Evolutionary conservation across 176 grass and related monocot species (phyloP).

Genomic region (Eleusine indica): DNA sequence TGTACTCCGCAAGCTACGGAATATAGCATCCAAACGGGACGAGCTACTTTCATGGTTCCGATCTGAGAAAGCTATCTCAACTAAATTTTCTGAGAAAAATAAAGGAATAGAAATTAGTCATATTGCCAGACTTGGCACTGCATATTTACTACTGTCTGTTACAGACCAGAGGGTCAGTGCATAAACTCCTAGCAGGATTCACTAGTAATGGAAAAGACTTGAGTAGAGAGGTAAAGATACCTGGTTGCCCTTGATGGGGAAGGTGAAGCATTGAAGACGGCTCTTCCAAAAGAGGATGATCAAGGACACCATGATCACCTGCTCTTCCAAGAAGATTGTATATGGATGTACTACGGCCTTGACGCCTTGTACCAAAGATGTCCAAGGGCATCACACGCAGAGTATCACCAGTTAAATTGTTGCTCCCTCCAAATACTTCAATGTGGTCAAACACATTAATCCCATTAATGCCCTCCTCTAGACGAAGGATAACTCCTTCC

Average conservation of each 20-base stretch:
- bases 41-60: slow-evolving; percentile 88
- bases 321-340: slow-evolving; percentile 94
- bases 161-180: slow-evolving; percentile 1
- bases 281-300: slow-evolving; percentile 93
- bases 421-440: slow-evolving; percentile 82
- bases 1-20: slow-evolving; percentile 80
- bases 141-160: slow-evolving; percentile 8
- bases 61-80: slow-evolving; percentile 92
- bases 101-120: slow-evolving; percentile 23
- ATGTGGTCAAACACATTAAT: slow-evolving; percentile 99
- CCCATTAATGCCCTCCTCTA: slow-evolving; percentile 97
- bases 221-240: slow-evolving; percentile 33
- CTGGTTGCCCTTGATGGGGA: slow-evolving; percentile 80
- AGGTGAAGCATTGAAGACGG: slow-evolving; percentile 68
- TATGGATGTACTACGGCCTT: slow-evolving; percentile 93
- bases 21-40: slow-evolving; percentile 92
- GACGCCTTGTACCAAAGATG: slow-evolving; percentile 93
- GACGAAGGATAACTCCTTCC: slow-evolving; percentile 87
- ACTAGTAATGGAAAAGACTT: slow-evolving; percentile 6
- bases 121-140: slow-evolving; percentile 12
- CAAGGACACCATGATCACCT: slow-evolving; percentile 70
- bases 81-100: slow-evolving; percentile 65
- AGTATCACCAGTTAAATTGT: slow-evolving; percentile 74
- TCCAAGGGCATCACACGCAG: slow-evolving; percentile 94
- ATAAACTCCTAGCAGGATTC: slow-evolving; percentile 1